Evolutionary conservation across 164 flowering plant genomes (phyloP), one percentile per base, ranked within the genome.

Genomic region (Nymphaea thermarum): DNA sequence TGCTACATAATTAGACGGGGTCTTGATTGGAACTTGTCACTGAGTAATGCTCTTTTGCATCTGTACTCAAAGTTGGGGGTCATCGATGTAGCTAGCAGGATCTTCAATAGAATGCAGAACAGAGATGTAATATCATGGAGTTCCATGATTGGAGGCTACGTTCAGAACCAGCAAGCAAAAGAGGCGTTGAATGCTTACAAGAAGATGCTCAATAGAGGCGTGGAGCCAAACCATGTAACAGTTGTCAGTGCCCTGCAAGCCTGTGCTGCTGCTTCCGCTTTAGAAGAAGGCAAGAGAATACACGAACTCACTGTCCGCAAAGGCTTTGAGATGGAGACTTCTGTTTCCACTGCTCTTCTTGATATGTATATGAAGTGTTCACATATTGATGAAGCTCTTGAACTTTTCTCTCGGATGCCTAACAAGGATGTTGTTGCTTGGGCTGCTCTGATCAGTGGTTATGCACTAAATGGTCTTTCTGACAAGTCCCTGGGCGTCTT

Each of bases 301-400:
- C 88, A 86, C 69, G 71, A 80, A 64, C 69, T 78, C 17, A 79
- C 83, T 18, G 53, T 42, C 60, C 57, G 43, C 45, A 78, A 77
- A 65, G 81, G 79, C 25, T 74, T 80, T 43, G 88, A 86, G 57
- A 55, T 69, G 36, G 80, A 83, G 42, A 41, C 74, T 8, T 71
- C 76, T 6, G 86, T 86, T 16, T 78, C 83, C 25, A 86, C 89
- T n/a, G 80, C 93, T 59, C 76, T 87, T 12, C 69, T 86, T 66
- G 83, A 86, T 69, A 84, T 87, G 90, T 84, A 83, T 74, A 86
- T 84, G 90, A 82, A 78, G 70, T 87, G 90, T 68, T 77, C 63
- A 4, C 72, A 79, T 62, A 75, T 84, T 51, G 77, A 81, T 41
- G 76, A 82, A 64, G 93, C 88, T 14, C 16, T 74, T 16, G 60